Evolutionary conservation across 352 stramenopile genomes (phyloP), one percentile per base, ranked within the genome.

Genomic region (Phytophthora litchii): DNA sequence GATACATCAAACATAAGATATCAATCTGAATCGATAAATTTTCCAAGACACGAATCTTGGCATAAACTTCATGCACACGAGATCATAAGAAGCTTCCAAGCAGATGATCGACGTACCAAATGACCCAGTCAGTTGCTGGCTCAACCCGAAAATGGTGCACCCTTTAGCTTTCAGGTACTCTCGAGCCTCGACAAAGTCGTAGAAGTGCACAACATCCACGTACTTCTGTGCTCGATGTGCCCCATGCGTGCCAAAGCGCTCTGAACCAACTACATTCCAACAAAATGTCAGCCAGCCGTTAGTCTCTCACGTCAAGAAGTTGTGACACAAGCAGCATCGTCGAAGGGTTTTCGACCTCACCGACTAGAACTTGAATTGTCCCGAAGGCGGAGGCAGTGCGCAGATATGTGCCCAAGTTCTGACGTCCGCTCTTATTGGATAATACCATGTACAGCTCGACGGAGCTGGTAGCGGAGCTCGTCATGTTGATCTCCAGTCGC

Each of bases 161-260:
- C 55, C 59, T 56, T 79, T 81, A 42, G 43, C 51, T 56, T 79
- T 77, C 17, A 93, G 62, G 45, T 89, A 93, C 47, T 55, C 61
- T 8, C 54, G 65, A 41, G 78, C 83, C n/a, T 89, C 78, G 12
- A 45, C 51, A 49, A 86, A 89, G 43, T 86, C 75, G 67, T 90
- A 88, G 20, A 91, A 79, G 12, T 89, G 78, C 42, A 89, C 72
- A 5, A 90, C 64, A 14, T 90, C 72, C 37, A 93, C 81, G 53
- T 90, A 91, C 66, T 93, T 93, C 43, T 93, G 83, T 29, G 83
- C 83, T 37, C 81, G 79, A 34, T 93, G 83, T 0, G 79, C 81
- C 49, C 83, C 83, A 51, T 91, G 81, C 35, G 83, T 93, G 13
- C 81, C 81, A 54, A 89, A 93, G n/a, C 83, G 81, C 51, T 83